Percentiles rank a stretch among this genome's conserved stretches.
phyloP scores from a whole-genome alignment of 306 rosid species.

The Geum urbanum region DNA sequence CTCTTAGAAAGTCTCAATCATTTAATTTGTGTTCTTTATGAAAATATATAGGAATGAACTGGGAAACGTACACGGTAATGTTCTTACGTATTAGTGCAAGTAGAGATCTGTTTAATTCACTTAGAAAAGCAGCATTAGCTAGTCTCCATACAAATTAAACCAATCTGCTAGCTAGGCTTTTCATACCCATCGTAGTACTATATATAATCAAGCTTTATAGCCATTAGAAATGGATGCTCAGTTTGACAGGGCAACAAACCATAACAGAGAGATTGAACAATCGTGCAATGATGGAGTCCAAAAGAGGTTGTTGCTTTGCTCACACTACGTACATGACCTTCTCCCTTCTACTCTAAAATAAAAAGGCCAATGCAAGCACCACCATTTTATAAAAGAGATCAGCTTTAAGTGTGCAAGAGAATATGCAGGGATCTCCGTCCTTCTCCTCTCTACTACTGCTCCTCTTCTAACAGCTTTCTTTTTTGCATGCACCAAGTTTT shows the following conservation, averaged over 20 bases:
- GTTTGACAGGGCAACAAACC: constrained; percentile 51
- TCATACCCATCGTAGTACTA: neutral
- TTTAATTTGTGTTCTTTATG: too few species aligned
- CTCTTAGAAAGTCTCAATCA: too few species aligned
- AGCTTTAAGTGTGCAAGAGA: constrained; percentile 72
- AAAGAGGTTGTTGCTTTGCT: constrained; percentile 54
- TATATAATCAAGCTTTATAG: constrained; percentile 22
- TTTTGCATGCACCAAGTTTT: constrained; percentile 43
- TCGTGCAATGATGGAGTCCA: constrained; percentile 62
- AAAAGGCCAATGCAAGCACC: constrained; percentile 40
- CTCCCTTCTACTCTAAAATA: constrained; percentile 36
- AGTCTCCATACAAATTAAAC: neutral
- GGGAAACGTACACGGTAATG: neutral
- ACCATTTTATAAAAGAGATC: constrained; percentile 43
- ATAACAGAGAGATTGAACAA: constrained; percentile 33
- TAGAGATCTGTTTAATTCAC: neutral
- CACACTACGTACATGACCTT: constrained; percentile 49
- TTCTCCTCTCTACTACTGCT: constrained; percentile 17
- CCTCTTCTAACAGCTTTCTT: neutral
- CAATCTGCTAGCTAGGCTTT: neutral
- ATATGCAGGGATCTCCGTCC: constrained; percentile 62
- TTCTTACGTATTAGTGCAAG: neutral
- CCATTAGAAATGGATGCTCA: constrained; percentile 31
- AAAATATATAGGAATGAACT: neutral
- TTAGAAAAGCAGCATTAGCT: constrained; percentile 1